These are phyloP conservation scores for Yamadazyma pseudoaaseri DNA, from an alignment of 1,139 yeast species.

Conservation along the genomic window DNA sequence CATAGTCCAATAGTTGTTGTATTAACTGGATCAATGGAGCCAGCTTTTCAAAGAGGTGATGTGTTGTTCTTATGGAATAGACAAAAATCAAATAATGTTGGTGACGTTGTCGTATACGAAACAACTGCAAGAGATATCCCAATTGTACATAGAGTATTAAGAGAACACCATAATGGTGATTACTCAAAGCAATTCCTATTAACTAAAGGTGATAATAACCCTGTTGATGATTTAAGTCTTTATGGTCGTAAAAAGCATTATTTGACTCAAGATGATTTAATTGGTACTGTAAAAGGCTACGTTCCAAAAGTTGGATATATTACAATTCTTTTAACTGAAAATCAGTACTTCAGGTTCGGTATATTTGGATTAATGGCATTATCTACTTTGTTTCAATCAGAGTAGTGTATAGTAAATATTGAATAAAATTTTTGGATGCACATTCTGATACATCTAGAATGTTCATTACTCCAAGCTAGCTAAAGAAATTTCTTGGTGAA, in stretches of 20 bases:
- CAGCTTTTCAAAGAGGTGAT: conserved; percentile 98
- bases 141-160: conserved; percentile 89
- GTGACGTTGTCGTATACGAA: conserved; percentile 97
- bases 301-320: conserved; percentile 91
- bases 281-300: conserved; percentile 90
- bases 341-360: conserved; percentile 69
- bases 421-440: no score
- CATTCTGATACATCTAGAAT: no score
- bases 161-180: conserved; percentile 63
- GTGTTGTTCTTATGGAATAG: conserved; percentile 90
- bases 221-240: conserved; percentile 83
- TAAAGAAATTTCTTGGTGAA: no score
- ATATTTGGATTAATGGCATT: conserved; percentile 68
- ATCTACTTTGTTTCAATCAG: conserved; percentile 42
- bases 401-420: no score
- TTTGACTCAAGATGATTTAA: conserved; percentile 75
- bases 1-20: conserved; percentile 96
- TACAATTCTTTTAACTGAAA: conserved; percentile 90
- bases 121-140: conserved; percentile 80
- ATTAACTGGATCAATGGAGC: conserved; percentile 98
- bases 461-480: no score
- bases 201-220: conserved; percentile 96
- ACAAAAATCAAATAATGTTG: conserved; percentile 64
- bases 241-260: conserved; percentile 79
- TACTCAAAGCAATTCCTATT: conserved; percentile 62